Evolutionary conservation across 1,284 basidiomycete species (phyloP), one percentile per base, ranked within the genome.

Genomic region (Heterobasidion irregulare): DNA sequence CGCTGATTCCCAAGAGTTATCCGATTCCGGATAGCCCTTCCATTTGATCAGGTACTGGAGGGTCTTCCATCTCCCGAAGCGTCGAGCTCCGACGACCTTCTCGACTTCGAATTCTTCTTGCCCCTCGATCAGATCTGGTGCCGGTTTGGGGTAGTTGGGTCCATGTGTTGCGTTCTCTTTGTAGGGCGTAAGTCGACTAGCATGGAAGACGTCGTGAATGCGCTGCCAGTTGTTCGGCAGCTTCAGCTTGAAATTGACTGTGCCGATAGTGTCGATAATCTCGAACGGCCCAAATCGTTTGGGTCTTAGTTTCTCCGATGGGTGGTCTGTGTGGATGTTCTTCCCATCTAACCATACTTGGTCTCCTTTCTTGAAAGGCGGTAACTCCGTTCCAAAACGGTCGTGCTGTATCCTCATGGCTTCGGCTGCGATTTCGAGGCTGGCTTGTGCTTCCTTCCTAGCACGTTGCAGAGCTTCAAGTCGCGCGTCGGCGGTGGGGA

Each of bases 31-130:
- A 2, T 41, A 41, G 38, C 38, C 38, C 15, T 41, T 41, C 38
- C 38, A 41, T 41, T 41, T 41, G 1, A 41, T 15, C 38, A 41
- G 38, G 38, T 41, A 41, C 15, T 41, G 38, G 1, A 41, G 38
- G 38, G 38, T 41, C 38, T 41, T 41, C 9, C 53, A 68, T 69
- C 56, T 64, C 59, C 18, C 54, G 50, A 16, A 61, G 59, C 34
- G 57, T 66, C 33, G 57, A 66, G 38, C 8, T 9, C 9, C 38
- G 9, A 41, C 38, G 38, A 41, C 38, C 2, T 1, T 1, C 2
- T 41, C 38, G 38, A 41, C 38, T 41, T 41, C 38, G 15, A 9
- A 41, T 41, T 41, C 38, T 41, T 8, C 38, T 15, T 41, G 15
- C 9, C 15, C 15, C 8, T 41, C 2, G 9, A 41, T 15, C 38